Evolutionary conservation across 805 yeast genomes (phyloP).

Genomic region (Alloascoidea hylecoeti): DNA sequence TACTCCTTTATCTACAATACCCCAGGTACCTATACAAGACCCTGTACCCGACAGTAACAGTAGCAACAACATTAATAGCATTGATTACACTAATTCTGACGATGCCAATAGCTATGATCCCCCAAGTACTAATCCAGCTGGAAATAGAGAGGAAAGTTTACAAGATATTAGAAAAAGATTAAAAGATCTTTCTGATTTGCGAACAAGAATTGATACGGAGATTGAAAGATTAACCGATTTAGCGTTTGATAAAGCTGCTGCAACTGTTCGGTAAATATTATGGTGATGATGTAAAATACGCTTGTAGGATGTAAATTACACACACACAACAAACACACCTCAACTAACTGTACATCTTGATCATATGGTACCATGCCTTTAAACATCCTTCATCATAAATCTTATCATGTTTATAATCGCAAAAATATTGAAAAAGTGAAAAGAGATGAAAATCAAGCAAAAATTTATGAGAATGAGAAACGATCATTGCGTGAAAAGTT

Average conservation of each 20-base stretch:
- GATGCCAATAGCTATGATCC: background rate
- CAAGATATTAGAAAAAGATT: background rate
- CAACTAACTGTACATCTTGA: too few species aligned
- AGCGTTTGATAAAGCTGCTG: background rate
- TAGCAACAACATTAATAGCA: background rate
- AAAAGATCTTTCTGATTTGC: background rate
- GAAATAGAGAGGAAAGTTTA: background rate
- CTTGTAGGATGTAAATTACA: too few species aligned
- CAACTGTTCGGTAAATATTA: too few species aligned
- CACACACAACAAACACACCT: too few species aligned
- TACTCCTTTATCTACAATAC: background rate
- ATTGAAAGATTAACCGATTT: background rate
- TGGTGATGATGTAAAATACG: too few species aligned
- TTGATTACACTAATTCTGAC: background rate
- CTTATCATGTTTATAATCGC: constrained; percentile 14
- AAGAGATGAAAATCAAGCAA: constrained; percentile 14
- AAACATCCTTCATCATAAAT: constrained; percentile 14
- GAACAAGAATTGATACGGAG: background rate
- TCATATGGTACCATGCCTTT: too few species aligned
- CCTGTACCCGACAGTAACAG: background rate
- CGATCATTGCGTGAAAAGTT: too few species aligned
- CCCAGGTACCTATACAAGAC: background rate
- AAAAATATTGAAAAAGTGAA: constrained; percentile 13
- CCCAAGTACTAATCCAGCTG: background rate
- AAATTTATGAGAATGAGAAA: too few species aligned